Evolutionary conservation across 2,329 filamentous ascomycete species (phyloP).

Genomic region (Orbilia blumenaviensis): DNA sequence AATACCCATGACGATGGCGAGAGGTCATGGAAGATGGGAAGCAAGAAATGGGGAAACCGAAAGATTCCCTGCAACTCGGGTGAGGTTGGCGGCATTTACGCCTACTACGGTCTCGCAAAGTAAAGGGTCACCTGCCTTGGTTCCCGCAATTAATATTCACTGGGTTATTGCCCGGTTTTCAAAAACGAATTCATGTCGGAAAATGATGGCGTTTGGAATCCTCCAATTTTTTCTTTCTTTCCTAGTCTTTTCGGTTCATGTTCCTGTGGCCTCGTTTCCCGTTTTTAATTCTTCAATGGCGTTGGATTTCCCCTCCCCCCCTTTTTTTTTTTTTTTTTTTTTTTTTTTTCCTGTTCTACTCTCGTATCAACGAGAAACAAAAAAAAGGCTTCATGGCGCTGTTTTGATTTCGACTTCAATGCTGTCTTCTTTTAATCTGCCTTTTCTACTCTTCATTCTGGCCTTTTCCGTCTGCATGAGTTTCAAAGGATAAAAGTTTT

Average conservation of each 20-base stretch:
- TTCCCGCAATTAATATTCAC: not conserved
- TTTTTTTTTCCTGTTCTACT: constrained; percentile 18
- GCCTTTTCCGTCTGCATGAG: not conserved
- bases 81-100: constrained; percentile 69
- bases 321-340: constrained; percentile 22
- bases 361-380: not conserved
- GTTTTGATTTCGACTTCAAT: not conserved
- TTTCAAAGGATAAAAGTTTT: constrained; percentile 21
- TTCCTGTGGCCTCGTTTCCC: not conserved
- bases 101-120: constrained; percentile 67
- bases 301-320: not conserved
- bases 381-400: constrained; percentile 16
- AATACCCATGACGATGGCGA: constrained; percentile 64
- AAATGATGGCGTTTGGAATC: constrained; percentile 20
- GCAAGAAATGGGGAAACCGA: constrained; percentile 83
- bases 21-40: constrained; percentile 83
- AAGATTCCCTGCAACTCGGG: constrained; percentile 69
- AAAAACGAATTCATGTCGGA: constrained; percentile 11
- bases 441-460: constrained; percentile 7
- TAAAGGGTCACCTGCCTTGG: constrained; percentile 18
- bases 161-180: not conserved
- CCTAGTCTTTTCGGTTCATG: not conserved
- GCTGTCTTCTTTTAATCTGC: not conserved
- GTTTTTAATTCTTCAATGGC: not conserved
- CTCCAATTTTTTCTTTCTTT: not conserved